A percentile compares a stretch with the other conserved stretches of the same genome.
These are phyloP conservation scores for Crithidia thermophila DNA, from an alignment of 208 protist genomes.

Conservation along the genomic window DNA sequence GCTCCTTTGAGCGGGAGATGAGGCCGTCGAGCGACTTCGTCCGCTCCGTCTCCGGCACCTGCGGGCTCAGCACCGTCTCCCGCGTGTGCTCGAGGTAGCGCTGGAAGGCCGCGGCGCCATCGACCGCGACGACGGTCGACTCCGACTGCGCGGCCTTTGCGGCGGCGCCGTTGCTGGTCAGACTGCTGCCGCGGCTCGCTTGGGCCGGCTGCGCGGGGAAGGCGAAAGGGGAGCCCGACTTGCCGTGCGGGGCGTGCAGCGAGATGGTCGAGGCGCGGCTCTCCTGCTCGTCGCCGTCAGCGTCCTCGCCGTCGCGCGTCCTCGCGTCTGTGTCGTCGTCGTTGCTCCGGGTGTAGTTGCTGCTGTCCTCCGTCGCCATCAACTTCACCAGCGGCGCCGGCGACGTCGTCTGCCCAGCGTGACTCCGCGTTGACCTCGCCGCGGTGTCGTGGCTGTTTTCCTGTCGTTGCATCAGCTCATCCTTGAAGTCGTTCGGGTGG, in stretches of 20 bases:
- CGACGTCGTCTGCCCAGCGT: too few species aligned
- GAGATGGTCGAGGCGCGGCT: background rate
- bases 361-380: too few species aligned
- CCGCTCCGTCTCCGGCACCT: slow-evolving; percentile 17
- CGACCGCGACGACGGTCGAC: too few species aligned
- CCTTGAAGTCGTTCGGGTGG: background rate
- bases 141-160: too few species aligned
- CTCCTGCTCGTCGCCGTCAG: background rate
- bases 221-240: background rate
- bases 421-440: too few species aligned
- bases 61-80: slow-evolving; percentile 6
- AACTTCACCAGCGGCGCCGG: too few species aligned
- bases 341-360: background rate
- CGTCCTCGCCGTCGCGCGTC: background rate
- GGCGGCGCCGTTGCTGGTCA: too few species aligned
- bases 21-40: slow-evolving; percentile 25
- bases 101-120: slow-evolving; percentile 14
- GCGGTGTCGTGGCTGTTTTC: too few species aligned
- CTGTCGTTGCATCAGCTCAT: background rate
- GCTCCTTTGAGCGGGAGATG: slow-evolving; percentile 15
- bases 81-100: slow-evolving; percentile 28
- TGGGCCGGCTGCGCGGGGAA: too few species aligned
- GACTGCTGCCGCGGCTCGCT: too few species aligned
- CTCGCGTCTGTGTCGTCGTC: background rate
- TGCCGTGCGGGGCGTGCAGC: background rate